Conservation (phyloP, 2,329 filamentous ascomycete species). For the Fusarium sp. region DNA sequence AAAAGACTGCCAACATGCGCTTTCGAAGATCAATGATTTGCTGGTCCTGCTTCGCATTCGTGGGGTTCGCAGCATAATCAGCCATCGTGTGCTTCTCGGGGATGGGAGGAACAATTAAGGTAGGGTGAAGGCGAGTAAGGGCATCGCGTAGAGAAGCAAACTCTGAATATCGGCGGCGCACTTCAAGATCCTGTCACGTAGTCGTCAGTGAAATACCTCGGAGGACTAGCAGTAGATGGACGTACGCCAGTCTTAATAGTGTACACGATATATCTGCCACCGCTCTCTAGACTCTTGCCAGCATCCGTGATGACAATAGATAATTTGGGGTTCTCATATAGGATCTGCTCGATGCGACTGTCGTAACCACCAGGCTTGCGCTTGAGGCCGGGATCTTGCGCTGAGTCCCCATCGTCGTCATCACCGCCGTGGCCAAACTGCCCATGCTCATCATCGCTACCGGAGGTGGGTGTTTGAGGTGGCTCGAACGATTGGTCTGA, state of each 20-base stretch:
- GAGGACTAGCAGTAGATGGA: background rate
- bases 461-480: constrained; percentile 77
- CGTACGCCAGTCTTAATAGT: constrained; percentile 93
- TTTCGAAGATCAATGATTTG: constrained; percentile 97
- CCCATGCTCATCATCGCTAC: constrained; percentile 68
- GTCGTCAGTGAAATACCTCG: background rate
- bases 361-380: constrained; percentile 89
- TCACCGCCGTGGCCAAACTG: constrained; percentile 50
- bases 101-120: constrained; percentile 94
- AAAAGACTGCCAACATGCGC: constrained; percentile 94
- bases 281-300: constrained; percentile 92
- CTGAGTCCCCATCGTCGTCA: constrained; percentile 59
- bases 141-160: constrained; percentile 92
- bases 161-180: constrained; percentile 94
- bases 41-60: constrained; percentile 96
- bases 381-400: constrained; percentile 61
- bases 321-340: constrained; percentile 92
- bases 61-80: constrained; percentile 97
- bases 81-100: constrained; percentile 99
- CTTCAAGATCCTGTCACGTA: constrained; percentile 82
- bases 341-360: constrained; percentile 95
- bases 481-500: constrained; percentile 64
- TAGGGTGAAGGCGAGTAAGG: constrained; percentile 91
- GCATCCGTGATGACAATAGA: constrained; percentile 93
- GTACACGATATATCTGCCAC: constrained; percentile 95